A percentile compares a stretch with the other conserved stretches of the same genome.
These are phyloP conservation scores for Neonectria punicea DNA, from an alignment of 2,329 filamentous ascomycete species.

Conservation along the genomic window DNA sequence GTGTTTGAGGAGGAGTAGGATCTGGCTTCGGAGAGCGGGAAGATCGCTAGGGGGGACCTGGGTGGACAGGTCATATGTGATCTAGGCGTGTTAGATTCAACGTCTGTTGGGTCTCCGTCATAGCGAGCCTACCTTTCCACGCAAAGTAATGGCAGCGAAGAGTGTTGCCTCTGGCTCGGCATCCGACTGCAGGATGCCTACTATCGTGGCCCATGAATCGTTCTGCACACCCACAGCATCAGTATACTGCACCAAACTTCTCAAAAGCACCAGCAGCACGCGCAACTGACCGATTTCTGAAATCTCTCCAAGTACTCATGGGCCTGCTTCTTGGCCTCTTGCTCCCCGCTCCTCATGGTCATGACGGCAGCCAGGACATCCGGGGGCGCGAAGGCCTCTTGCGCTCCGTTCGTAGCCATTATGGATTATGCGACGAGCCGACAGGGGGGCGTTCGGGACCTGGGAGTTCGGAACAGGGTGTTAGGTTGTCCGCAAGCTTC, in stretches of 20 bases:
- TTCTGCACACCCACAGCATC: slow-evolving; percentile 63
- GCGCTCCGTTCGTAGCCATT: slow-evolving; percentile 75
- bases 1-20: slow-evolving; percentile 82
- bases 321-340: slow-evolving; percentile 86
- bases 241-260: slow-evolving; percentile 18
- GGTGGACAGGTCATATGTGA: slow-evolving; percentile 89
- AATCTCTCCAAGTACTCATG: slow-evolving; percentile 93
- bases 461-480: slow-evolving; percentile 7
- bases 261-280: neutral
- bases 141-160: slow-evolving; percentile 95
- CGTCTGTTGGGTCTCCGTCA: neutral
- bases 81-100: slow-evolving; percentile 63
- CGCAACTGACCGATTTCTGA: slow-evolving; percentile 86
- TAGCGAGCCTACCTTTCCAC: slow-evolving; percentile 81
- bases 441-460: slow-evolving; percentile 21
- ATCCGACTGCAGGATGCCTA: slow-evolving; percentile 85
- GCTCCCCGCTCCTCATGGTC: slow-evolving; percentile 89
- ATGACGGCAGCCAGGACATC: slow-evolving; percentile 86
- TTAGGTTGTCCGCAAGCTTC: slow-evolving; percentile 30
- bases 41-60: slow-evolving; percentile 84
- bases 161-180: slow-evolving; percentile 87
- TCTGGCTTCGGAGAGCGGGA: slow-evolving; percentile 81
- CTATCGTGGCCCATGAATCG: slow-evolving; percentile 90
- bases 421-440: slow-evolving; percentile 28
- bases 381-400: slow-evolving; percentile 78